Evolutionary conservation across 768 basidiomycete genomes (phyloP).

Genomic region (Agaricus bisporus): DNA sequence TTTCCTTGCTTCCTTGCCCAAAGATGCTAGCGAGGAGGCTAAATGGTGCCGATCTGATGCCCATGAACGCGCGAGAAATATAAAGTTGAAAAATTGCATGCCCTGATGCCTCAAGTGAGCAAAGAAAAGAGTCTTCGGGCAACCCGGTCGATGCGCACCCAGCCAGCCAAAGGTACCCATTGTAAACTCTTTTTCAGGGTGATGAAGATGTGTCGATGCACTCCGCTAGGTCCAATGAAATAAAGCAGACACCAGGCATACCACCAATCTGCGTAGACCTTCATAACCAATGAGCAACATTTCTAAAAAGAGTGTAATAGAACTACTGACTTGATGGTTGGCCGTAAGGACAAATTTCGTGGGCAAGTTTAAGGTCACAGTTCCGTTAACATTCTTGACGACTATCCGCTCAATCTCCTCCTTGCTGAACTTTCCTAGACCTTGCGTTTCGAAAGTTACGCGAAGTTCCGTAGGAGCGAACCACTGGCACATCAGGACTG

Average conservation of each 20-base stretch:
- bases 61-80: constrained; percentile 91
- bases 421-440: constrained; percentile 54
- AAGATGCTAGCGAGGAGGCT: constrained; percentile 53
- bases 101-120: constrained; percentile 37
- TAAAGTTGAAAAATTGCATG: constrained; percentile 94
- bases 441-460: constrained; percentile 69
- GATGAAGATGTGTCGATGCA: constrained; percentile 76
- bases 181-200: constrained; percentile 89
- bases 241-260: constrained; percentile 84
- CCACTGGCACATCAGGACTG: constrained; percentile 76
- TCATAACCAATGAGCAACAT: neutral
- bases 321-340: constrained; percentile 77
- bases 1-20: constrained; percentile 65
- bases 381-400: constrained; percentile 50
- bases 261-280: constrained; percentile 83
- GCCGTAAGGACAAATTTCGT: constrained; percentile 79
- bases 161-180: constrained; percentile 79
- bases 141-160: constrained; percentile 44
- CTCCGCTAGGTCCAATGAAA: constrained; percentile 53
- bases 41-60: constrained; percentile 72
- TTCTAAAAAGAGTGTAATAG: neutral
- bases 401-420: constrained; percentile 56
- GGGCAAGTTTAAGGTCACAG: constrained; percentile 63
- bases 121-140: neutral
- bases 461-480: constrained; percentile 74